phyloP scores from a whole-genome alignment of 352 stramenopile species.

The Phytophthora hybrid region DNA sequence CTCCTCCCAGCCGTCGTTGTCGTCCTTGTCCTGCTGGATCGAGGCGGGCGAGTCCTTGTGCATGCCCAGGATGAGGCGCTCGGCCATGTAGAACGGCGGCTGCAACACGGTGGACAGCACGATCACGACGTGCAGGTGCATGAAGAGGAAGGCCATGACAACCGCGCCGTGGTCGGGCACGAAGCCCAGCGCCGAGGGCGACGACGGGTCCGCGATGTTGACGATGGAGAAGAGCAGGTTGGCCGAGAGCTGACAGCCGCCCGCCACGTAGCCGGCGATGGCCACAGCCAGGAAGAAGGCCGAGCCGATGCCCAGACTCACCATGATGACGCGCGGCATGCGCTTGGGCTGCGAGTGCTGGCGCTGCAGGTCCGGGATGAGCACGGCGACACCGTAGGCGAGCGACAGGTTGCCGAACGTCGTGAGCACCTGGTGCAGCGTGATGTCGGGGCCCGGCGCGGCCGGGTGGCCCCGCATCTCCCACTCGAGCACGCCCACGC shows the following conservation, averaged over 20 bases:
- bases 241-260: slow-evolving; percentile 52
- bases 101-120: slow-evolving; percentile 57
- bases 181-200: slow-evolving; percentile 35
- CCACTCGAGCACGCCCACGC: slow-evolving; percentile 39
- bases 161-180: slow-evolving; percentile 35
- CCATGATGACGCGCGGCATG: slow-evolving; percentile 56
- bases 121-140: slow-evolving; percentile 55
- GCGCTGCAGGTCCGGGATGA: slow-evolving; percentile 44
- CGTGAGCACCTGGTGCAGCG: slow-evolving; percentile 43
- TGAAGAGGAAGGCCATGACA: slow-evolving; percentile 47
- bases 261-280: slow-evolving; percentile 46
- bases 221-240: slow-evolving; percentile 49
- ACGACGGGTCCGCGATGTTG: slow-evolving; percentile 37
- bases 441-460: slow-evolving; percentile 35
- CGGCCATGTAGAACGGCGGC: slow-evolving; percentile 54
- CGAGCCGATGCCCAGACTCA: slow-evolving; percentile 53
- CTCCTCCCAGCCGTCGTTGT: slow-evolving; percentile 37
- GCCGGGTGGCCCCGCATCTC: slow-evolving; percentile 43
- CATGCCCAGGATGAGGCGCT: slow-evolving; percentile 56
- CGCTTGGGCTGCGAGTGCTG: slow-evolving; percentile 57
- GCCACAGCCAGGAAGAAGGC: slow-evolving; percentile 52
- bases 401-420: slow-evolving; percentile 50
- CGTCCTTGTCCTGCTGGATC: slow-evolving; percentile 21
- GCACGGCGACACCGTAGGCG: slow-evolving; percentile 44
- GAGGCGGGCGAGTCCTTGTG: slow-evolving; percentile 30